These are phyloP conservation scores for Cyphellophora europaea DNA, from an alignment of 2,329 filamentous ascomycete species.

Conservation along the genomic window DNA sequence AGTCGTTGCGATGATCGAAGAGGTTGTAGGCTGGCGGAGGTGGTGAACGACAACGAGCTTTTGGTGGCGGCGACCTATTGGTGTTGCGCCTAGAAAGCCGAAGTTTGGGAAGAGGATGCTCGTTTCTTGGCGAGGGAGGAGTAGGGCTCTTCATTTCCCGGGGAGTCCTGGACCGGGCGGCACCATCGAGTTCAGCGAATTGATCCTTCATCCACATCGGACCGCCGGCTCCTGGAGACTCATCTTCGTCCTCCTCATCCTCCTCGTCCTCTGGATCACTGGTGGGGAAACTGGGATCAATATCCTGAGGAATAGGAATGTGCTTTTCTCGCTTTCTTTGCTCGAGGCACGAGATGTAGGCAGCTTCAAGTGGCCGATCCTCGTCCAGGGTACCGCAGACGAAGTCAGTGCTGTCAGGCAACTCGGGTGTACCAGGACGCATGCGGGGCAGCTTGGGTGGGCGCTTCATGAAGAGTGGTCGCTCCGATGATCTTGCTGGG, in stretches of 20 bases:
- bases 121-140: slow-evolving; percentile 28
- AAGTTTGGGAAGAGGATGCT: background rate
- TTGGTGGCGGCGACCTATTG: slow-evolving; percentile 7
- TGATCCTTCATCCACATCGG: slow-evolving; percentile 62
- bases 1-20: slow-evolving; percentile 49
- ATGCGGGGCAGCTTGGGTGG: slow-evolving; percentile 35
- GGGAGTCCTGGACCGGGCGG: slow-evolving; percentile 32
- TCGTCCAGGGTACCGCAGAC: slow-evolving; percentile 98
- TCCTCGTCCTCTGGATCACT: slow-evolving; percentile 85
- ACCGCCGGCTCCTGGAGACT: slow-evolving; percentile 41
- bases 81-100: background rate
- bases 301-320: slow-evolving; percentile 81
- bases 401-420: slow-evolving; percentile 96
- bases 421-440: slow-evolving; percentile 63
- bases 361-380: slow-evolving; percentile 86
- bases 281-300: slow-evolving; percentile 93
- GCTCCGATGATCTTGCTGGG: slow-evolving; percentile 15
- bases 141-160: slow-evolving; percentile 42
- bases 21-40: slow-evolving; percentile 32
- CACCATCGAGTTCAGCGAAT: slow-evolving; percentile 57
- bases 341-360: slow-evolving; percentile 77
- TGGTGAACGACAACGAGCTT: slow-evolving; percentile 23
- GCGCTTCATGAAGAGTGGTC: slow-evolving; percentile 18
- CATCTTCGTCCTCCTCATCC: slow-evolving; percentile 53
- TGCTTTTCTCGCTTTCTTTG: slow-evolving; percentile 74